These are phyloP conservation scores for Diddensiella transvaalensis DNA, from an alignment of 805 yeast species.

Conservation along the genomic window DNA sequence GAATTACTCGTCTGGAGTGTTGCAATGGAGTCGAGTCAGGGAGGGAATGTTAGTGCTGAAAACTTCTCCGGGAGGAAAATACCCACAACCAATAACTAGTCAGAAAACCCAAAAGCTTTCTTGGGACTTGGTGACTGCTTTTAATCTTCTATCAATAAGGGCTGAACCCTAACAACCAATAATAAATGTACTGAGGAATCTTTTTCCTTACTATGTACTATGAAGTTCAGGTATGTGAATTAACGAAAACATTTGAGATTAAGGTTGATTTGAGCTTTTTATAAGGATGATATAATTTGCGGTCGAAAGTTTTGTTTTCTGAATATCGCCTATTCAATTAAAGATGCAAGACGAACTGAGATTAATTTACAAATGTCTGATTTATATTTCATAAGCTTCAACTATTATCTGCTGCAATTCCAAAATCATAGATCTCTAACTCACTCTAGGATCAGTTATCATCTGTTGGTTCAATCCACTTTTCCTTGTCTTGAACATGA, in stretches of 20 bases:
- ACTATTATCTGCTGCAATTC: background rate
- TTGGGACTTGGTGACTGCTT: background rate
- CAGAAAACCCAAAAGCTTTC: too few species aligned
- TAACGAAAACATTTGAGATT: too few species aligned
- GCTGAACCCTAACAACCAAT: background rate
- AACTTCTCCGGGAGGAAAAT: background rate
- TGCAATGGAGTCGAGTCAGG: background rate
- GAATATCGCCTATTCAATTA: slow-evolving; percentile 18
- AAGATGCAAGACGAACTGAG: slow-evolving; percentile 11
- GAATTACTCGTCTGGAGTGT: background rate
- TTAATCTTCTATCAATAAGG: background rate
- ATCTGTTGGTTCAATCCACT: slow-evolving; percentile 3
- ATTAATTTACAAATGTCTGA: slow-evolving; percentile 8
- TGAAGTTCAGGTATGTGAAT: too few species aligned
- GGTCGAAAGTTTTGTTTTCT: slow-evolving; percentile 16
- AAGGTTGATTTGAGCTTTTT: too few species aligned
- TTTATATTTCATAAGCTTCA: background rate
- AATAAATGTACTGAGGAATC: background rate
- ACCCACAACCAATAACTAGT: too few species aligned
- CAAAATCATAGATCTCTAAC: background rate
- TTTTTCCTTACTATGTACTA: too few species aligned
- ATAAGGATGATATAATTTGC: slow-evolving; percentile 22
- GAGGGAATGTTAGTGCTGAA: background rate
- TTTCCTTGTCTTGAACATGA: slow-evolving; percentile 12
- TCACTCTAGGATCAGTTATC: background rate